phyloP scores from a whole-genome alignment of 2,329 filamentous ascomycete genomes.

The Falciphora oryzae region DNA sequence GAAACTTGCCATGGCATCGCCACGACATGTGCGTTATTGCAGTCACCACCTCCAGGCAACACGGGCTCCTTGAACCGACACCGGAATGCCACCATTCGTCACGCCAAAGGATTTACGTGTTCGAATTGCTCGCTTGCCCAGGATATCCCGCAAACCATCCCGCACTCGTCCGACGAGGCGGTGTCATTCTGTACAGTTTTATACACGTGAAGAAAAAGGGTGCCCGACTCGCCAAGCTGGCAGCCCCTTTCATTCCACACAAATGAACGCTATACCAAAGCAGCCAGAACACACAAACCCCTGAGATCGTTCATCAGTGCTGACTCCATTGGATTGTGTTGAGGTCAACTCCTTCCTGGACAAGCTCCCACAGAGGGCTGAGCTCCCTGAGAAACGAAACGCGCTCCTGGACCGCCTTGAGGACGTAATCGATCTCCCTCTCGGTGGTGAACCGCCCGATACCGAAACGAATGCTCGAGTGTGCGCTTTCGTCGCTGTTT shows the following conservation, averaged over 20 bases:
- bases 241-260: neutral
- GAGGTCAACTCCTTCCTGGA: constrained; percentile 92
- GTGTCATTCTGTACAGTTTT: constrained; percentile 10
- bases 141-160: neutral
- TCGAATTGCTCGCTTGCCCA: neutral
- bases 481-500: constrained; percentile 94
- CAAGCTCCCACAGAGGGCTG: constrained; percentile 93
- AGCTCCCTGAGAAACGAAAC: constrained; percentile 91
- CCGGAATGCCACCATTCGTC: neutral
- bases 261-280: constrained; percentile 1
- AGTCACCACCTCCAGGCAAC: too few species aligned
- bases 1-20: too few species aligned
- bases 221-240: neutral
- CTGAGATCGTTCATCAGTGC: constrained; percentile 53
- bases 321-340: constrained; percentile 98
- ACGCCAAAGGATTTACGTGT: neutral
- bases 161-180: neutral
- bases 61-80: too few species aligned
- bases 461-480: constrained; percentile 96
- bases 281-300: neutral
- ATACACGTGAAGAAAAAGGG: constrained; percentile 4
- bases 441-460: constrained; percentile 97
- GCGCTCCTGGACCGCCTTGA: constrained; percentile 86
- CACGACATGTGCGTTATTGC: too few species aligned
- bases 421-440: constrained; percentile 90